phyloP scores from a whole-genome alignment of 2,329 filamentous ascomycete species.

The Talaromyces sp. region DNA sequence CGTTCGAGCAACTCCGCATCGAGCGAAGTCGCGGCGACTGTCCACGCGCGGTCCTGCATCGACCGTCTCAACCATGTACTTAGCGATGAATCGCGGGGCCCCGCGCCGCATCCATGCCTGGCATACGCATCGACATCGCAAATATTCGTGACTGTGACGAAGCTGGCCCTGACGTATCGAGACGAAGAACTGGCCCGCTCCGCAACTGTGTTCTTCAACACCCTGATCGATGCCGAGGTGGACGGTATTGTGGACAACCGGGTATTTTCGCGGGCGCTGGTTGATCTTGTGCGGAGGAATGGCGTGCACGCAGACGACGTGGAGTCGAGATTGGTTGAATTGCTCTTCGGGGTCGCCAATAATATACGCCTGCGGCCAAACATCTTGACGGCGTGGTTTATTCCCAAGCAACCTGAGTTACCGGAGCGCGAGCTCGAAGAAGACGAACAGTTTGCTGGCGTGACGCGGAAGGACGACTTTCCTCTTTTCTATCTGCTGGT shows the following conservation, averaged over 20 bases:
- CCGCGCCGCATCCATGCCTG: slow-evolving; percentile 87
- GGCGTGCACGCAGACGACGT: slow-evolving; percentile 65
- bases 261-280: slow-evolving; percentile 79
- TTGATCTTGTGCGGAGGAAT: slow-evolving; percentile 77
- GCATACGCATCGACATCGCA: slow-evolving; percentile 80
- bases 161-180: slow-evolving; percentile 79
- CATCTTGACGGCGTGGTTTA: slow-evolving; percentile 90
- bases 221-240: slow-evolving; percentile 92
- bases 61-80: slow-evolving; percentile 63
- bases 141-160: slow-evolving; percentile 82
- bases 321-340: slow-evolving; percentile 82
- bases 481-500: slow-evolving; percentile 93
- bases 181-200: slow-evolving; percentile 83
- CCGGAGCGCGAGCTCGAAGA: slow-evolving; percentile 42
- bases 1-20: slow-evolving; percentile 50
- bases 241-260: slow-evolving; percentile 88
- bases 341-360: slow-evolving; percentile 92
- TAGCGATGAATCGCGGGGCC: slow-evolving; percentile 81
- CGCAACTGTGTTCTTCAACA: slow-evolving; percentile 80
- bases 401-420: slow-evolving; percentile 46
- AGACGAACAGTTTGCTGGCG: slow-evolving; percentile 71
- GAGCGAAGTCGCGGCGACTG: slow-evolving; percentile 48
- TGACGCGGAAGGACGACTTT: slow-evolving; percentile 86
- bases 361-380: slow-evolving; percentile 88
- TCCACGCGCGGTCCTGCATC: slow-evolving; percentile 49